phyloP scores from a whole-genome alignment of 345 rosid species.

The Aethionema arabicum region DNA sequence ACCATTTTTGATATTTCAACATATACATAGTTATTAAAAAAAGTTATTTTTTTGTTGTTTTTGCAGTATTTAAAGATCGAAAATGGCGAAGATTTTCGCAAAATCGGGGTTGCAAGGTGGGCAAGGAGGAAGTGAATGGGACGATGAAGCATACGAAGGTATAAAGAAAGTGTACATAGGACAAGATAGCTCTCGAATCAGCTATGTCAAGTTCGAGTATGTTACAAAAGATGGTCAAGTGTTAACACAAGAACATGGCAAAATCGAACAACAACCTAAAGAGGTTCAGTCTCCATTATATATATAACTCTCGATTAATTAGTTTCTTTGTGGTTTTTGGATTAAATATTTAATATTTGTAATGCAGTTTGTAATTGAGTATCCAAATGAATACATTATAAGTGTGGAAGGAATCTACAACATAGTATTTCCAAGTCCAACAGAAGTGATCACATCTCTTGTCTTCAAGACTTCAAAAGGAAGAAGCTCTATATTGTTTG shows the following conservation, averaged over 20 bases:
- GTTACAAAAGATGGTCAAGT: conserved; percentile 25
- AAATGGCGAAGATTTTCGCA: conserved; percentile 18
- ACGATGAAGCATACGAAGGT: not conserved
- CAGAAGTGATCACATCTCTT: conserved; percentile 26
- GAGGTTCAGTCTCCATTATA: conserved; percentile 14
- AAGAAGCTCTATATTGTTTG: conserved; percentile 21
- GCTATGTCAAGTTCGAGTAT: conserved; percentile 23
- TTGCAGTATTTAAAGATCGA: not conserved
- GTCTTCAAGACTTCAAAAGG: conserved; percentile 32
- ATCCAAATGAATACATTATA: conserved; percentile 24
- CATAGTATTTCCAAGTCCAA: not conserved
- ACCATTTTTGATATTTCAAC: too few relatives aligned
- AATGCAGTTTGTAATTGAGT: conserved; percentile 22
- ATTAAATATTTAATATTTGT: conserved; percentile 12
- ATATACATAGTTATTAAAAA: too few relatives aligned
- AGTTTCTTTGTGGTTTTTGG: too few relatives aligned
- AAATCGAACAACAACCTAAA: conserved; percentile 3
- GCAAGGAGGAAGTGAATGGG: conserved; percentile 2
- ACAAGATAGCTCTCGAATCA: not conserved
- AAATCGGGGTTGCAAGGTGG: conserved; percentile 7
- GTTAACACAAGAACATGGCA: conserved; percentile 33
- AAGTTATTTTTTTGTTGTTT: not conserved
- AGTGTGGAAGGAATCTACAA: conserved; percentile 28
- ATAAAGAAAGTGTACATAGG: not conserved
- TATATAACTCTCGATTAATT: too few relatives aligned